Conservation (phyloP, 1,139 yeast species). For the Taphrina wiesneri region DNA sequence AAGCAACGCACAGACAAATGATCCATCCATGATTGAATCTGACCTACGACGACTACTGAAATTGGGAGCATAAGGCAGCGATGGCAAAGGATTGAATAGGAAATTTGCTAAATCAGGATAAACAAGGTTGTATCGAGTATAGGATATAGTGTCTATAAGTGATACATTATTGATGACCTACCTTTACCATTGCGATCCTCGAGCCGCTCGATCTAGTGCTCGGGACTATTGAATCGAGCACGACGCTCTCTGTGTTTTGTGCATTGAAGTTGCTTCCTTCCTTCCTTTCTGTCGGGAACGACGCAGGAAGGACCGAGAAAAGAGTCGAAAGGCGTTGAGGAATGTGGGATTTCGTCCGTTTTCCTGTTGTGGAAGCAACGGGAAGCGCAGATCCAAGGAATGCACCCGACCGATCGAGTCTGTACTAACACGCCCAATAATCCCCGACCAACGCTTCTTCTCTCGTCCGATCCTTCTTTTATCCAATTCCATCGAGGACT, state of each 20-base stretch:
- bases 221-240: no score
- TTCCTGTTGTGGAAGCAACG: constrained; percentile 1
- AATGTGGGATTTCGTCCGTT: background rate
- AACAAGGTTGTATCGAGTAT: background rate
- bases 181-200: background rate
- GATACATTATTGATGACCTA: background rate
- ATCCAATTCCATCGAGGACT: no score
- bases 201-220: background rate
- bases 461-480: background rate
- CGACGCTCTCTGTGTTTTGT: no score
- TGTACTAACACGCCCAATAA: background rate
- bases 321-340: background rate
- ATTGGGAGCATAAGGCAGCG: constrained; percentile 7
- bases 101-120: background rate
- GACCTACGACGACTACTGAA: constrained; percentile 12
- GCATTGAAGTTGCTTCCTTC: no score
- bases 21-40: constrained; percentile 4
- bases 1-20: background rate
- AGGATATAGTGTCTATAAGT: background rate
- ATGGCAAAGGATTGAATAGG: background rate
- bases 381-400: background rate
- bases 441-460: background rate
- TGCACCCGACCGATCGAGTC: background rate
- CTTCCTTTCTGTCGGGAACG: no score
- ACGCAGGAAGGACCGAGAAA: background rate